Evolutionary conservation across 306 rosid species (phyloP), one percentile per base, ranked within the genome.

Genomic region (Mimosa bimucronata): DNA sequence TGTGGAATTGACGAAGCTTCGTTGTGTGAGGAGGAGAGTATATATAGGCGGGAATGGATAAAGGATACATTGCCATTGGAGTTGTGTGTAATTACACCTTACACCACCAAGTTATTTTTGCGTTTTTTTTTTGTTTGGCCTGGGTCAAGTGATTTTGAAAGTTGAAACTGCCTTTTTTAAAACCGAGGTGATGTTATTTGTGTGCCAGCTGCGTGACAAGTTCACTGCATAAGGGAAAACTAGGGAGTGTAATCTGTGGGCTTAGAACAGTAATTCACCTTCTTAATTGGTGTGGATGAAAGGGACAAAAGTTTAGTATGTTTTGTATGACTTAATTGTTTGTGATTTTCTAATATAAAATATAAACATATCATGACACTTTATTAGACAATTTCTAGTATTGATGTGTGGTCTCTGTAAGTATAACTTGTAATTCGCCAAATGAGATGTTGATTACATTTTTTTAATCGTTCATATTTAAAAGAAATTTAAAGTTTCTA

Each of bases 31-130:
- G 26, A 9, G 40, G 31, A 12, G 0, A 0, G 44, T 28, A 52
- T 55, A 38, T 40, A 34, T 31, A 16, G 13, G 46, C 5, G 67
- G 40, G 8, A 2, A 28, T 6, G 14, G 6, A 19, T 1, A 11
- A 5, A 25, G 71, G 2, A 16, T 31, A 71, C 40, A 81, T 72
- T 74, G 21, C 45, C 86, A 76, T 37, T 65, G 52, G 37, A 28
- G 52, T 82, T 79, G 69, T 55, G 73, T 85, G 84, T 80, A 84
- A 79, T 87, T 89, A 83, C 95, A 3, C 25, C 5, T 34, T 34
- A 6, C n/a, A n/a, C n/a, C 30, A 25, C 16, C 5, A 14, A 21
- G 60, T 53, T 50, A 1, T 19, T n/a, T 2, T 2, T 0, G 45
- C 8, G 0, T 7, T 21, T 9, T 2, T 23, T 23, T 5, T 21